These are phyloP conservation scores for Eudorina sp. DNA, from an alignment of 139 green algal genomes.

Conservation along the genomic window DNA sequence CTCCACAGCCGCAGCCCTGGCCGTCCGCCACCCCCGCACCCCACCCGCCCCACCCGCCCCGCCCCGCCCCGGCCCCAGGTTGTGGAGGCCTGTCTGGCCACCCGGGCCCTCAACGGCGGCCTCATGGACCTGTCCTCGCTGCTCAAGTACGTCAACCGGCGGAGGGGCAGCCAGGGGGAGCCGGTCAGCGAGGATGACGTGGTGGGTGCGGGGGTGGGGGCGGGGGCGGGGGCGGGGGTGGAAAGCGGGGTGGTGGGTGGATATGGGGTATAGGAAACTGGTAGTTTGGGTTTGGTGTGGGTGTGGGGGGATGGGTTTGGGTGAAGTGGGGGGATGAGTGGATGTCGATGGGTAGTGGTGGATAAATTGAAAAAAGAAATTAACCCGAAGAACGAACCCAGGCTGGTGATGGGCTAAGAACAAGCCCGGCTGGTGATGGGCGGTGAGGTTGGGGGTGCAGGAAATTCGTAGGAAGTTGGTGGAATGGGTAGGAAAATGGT, in stretches of 20 bases:
- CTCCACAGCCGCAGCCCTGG: too few relatives aligned
- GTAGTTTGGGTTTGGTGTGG: too few relatives aligned
- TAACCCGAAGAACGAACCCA: too few relatives aligned
- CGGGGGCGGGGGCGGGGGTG: not conserved
- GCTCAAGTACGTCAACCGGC: constrained; percentile 50
- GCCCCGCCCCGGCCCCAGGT: constrained; percentile 3
- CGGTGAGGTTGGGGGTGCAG: too few relatives aligned
- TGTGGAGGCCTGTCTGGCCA: constrained; percentile 88
- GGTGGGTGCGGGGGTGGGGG: constrained; percentile 1
- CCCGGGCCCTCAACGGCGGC: constrained; percentile 82
- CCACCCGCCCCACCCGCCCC: not conserved
- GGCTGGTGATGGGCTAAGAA: too few relatives aligned
- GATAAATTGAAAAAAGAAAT: too few relatives aligned
- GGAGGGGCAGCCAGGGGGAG: constrained; percentile 72
- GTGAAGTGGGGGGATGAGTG: too few relatives aligned
- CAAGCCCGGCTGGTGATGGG: too few relatives aligned
- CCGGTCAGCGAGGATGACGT: constrained; percentile 83
- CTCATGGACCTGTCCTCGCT: constrained; percentile 82
- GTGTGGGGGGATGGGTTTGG: constrained; percentile 2
- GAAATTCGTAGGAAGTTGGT: too few relatives aligned
- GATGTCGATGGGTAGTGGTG: too few relatives aligned
- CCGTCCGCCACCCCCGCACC: not conserved
- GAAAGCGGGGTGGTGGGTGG: not conserved
- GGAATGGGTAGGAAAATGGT: too few relatives aligned
- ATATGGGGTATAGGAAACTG: too few relatives aligned